Conservation (phyloP, 1,139 yeast species). For the Diutina catenulata region DNA sequence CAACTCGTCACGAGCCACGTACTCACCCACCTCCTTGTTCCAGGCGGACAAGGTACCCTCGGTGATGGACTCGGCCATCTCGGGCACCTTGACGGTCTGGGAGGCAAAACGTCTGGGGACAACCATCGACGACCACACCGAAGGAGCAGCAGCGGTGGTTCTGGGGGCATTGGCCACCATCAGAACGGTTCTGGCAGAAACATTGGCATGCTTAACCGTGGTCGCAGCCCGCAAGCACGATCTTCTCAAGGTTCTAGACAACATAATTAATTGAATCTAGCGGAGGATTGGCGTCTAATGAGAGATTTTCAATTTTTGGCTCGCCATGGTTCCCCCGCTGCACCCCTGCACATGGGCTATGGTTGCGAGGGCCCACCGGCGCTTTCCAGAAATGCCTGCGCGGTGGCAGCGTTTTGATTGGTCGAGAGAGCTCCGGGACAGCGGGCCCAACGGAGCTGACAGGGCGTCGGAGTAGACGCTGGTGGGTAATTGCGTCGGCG, state of each 20-base stretch:
- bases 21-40: conserved; percentile 79
- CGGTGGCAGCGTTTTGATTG: too few relatives aligned
- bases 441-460: too few relatives aligned
- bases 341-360: too few relatives aligned
- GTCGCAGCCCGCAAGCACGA: conserved; percentile 10
- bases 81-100: conserved; percentile 77
- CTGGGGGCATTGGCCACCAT: conserved; percentile 8
- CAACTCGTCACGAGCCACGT: conserved; percentile 76
- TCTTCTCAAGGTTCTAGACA: conserved; percentile 11
- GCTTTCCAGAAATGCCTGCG: too few relatives aligned
- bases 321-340: too few relatives aligned
- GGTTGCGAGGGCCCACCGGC: too few relatives aligned
- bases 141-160: conserved; percentile 6
- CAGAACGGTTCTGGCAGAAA: conserved; percentile 7
- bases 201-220: conserved; percentile 6
- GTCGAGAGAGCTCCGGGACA: too few relatives aligned
- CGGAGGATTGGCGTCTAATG: neutral
- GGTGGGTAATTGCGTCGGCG: too few relatives aligned
- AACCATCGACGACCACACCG: conserved; percentile 7
- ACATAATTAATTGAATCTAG: conserved; percentile 7
- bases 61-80: conserved; percentile 97
- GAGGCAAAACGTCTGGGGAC: conserved; percentile 26
- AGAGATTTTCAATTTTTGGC: too few relatives aligned
- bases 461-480: too few relatives aligned
- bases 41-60: conserved; percentile 89